Percentiles rank a stretch among this genome's conserved stretches.
Evolutionary conservation across 192 early-diverging fungal species (phyloP).

Genomic region (Podochytrium sp.): DNA sequence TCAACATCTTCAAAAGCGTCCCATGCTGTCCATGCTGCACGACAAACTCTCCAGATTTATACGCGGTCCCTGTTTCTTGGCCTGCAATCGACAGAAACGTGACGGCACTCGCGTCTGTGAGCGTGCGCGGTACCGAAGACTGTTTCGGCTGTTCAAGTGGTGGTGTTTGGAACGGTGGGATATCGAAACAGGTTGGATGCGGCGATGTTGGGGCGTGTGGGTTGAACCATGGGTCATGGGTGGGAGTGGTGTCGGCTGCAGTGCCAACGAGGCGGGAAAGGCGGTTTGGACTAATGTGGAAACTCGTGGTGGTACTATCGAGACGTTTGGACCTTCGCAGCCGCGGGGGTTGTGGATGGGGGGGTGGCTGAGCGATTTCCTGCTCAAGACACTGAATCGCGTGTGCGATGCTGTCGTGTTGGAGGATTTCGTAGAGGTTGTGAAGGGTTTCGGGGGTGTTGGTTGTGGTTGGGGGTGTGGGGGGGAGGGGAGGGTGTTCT

Average conservation of each 20-base stretch:
- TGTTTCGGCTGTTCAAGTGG: too few species aligned
- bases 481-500: background rate
- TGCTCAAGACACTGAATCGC: background rate
- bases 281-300: background rate
- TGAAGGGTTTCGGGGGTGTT: background rate
- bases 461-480: background rate
- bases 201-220: too few species aligned
- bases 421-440: background rate
- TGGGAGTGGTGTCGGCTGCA: background rate
- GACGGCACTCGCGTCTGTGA: background rate
- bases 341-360: background rate
- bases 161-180: background rate
- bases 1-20: background rate
- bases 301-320: background rate
- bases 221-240: too few species aligned
- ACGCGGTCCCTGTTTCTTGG: background rate
- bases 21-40: background rate
- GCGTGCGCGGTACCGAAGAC: background rate
- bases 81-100: background rate
- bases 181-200: background rate
- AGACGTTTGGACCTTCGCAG: background rate
- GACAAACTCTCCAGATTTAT: background rate
- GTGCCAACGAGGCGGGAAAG: too few species aligned
- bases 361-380: background rate
- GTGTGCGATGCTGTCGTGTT: background rate